Evolutionary conservation across 495 filamentous ascomycete species (phyloP), one percentile per base, ranked within the genome.

Genomic region (Tetracladium marchalianum): DNA sequence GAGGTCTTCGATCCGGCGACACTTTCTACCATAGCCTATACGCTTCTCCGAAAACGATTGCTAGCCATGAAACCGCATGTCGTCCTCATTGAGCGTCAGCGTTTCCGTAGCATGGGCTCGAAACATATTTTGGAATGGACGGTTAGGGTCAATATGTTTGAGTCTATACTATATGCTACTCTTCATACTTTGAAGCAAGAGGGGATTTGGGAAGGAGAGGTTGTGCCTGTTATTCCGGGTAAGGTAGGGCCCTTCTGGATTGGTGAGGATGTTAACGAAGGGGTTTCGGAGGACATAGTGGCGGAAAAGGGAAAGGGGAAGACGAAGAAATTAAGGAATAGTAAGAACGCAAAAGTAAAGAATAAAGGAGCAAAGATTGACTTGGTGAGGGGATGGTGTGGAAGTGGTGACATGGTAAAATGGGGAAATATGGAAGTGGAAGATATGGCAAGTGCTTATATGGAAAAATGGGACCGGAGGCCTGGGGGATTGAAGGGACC

Each of bases 21-120:
- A n/a, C 48, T 52, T 9, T 51, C 43, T 15, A 35, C 16, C 8
- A 39, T 35, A 10, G 81, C 90, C 13, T 75, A 84, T 58, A 55
- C 50, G 6, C 70, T 95, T 7, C 52, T 90, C 44, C 66, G 56
- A 2, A 57, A 67, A 1, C 66, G 73, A 2, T 54, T 85, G 6
- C 58, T 83, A 12, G 63, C 54, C 11, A 58, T 58, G 31, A 62
- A 66, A 1, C 87, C 85, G 2, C 84, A 76, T 11, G 80, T 82
- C 52, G 69, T 97, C 35, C 72, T 97, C 1, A 89, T 97, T 44
- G 90, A 97, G 64, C 80, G 85, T 3, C 90, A 97, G 59, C 84
- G 90, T 1, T 93, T 83, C 64, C 84, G 92, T 19, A 81, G 80
- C 10, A 69, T 67, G 13, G 77, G 85, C 27, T 70, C 62, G 0